Base-by-base conservation (phyloP, 1,284 basidiomycete genomes). In the Pseudozyma sp. region DNA sequence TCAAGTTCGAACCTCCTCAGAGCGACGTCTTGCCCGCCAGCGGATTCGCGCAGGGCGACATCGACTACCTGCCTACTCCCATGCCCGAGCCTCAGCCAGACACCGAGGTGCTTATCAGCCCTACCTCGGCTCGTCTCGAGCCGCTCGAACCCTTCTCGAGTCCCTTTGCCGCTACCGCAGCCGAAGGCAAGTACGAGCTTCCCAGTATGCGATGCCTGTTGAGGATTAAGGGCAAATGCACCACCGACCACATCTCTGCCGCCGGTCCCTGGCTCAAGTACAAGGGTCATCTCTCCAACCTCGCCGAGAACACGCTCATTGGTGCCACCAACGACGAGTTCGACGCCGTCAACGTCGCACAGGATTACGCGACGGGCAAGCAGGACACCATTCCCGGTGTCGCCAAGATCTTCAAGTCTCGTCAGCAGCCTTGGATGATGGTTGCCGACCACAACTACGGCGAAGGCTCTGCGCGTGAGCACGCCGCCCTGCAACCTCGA, bases 381-480 rank as follows among this genome's bases (percentile, higher is more conserved):
- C 56, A 64, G 49, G 81, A 81, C 45, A 81, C 84, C 34, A 85
- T 85, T 34, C 84, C 85, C 19, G 70, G 67, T 31, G 61, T 75
- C 19, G 76, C 81, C 50, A 82, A 83, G 81, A 54, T 45, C 29
- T 81, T 53, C 69, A 80, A 75, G 47, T 74, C 79, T 14, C 80
- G 83, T 30, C 62, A 64, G 11, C 84, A 85, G 78, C 82, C 84
- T 90, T 99, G 96, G 95, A 92, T 95, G 79, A 87, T 99, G 50
- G 88, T 99, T 35, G 95, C 97, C 1, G 97, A 99, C 84, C 85
- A 81, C 79, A 86, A 85, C 86, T 97, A 99, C 84, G 97, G 97
- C 5, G 97, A 99, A 85, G 97, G 96, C 84, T 94, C 92, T 74
- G 94, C 94, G n/a, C 90, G 97, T 65, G 97, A 99, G 86, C 97